Evolutionary conservation across 805 yeast genomes (phyloP), one percentile per base, ranked within the genome.

Genomic region (Clavispora vitiphila): DNA sequence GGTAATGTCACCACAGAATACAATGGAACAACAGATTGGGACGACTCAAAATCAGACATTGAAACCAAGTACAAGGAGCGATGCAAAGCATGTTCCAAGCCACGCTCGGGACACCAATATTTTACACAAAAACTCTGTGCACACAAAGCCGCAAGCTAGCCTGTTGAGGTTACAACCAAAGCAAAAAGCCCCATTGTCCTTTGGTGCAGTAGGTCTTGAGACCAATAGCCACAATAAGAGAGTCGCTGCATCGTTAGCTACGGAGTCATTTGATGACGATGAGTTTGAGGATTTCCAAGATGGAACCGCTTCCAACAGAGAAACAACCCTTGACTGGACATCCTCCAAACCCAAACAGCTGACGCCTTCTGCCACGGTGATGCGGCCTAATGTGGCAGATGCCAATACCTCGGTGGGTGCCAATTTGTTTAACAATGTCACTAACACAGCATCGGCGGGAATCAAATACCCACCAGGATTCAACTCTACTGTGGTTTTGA

Each of bases 391-490:
- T 10, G n/a, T 27, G 5, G 31, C n/a, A 15, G 10, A 14, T n/a
- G n/a, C n/a, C n/a, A n/a, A n/a, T n/a, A n/a, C n/a, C n/a, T n/a
- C n/a, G n/a, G n/a, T n/a, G n/a, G n/a, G n/a, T n/a, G n/a, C 20
- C 20, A 29, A 29, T 29, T n/a, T 26, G 16, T 15, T 52, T 16
- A 39, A 54, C 32, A 53, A 59, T 20, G 32, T 46, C 7, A 51
- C 43, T 34, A 27, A 29, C 12, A 37, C 44, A 20, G 32, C 27
- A 14, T 32, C 43, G 20, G 21, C n/a, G 2, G 19, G 18, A 15
- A 15, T 26, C 15, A 37, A 37, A 21, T 56, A 50, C 29, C 70
- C 70, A 1, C 70, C 70, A 0, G 70, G 70, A 2, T 64, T 61
- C 40, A 48, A 56, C 35, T 48, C 63, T 5, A 44, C 49, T 26